A percentile compares a stretch with the other conserved stretches of the same genome.
Conservation (phyloP, 1,139 yeast species). For the Protomyces inouyei region DNA sequence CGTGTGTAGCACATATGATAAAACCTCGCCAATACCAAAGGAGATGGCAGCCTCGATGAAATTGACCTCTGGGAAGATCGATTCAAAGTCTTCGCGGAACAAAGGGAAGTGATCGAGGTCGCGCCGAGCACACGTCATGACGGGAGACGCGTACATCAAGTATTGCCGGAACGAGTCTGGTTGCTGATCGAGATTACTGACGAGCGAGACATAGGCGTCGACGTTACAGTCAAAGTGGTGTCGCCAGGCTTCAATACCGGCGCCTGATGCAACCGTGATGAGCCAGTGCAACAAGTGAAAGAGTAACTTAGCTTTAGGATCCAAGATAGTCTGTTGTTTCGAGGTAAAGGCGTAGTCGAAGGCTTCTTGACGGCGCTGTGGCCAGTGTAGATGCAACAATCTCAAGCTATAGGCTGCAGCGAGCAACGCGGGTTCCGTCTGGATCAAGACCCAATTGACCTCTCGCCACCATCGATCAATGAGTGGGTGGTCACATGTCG, state of each 20-base stretch:
- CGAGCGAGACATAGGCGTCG: neutral
- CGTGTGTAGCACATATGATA: neutral
- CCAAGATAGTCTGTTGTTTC: neutral
- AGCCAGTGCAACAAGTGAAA: neutral
- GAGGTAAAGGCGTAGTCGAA: neutral
- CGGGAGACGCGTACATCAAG: neutral
- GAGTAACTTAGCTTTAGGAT: neutral
- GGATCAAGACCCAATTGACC: neutral
- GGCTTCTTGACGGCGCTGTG: neutral
- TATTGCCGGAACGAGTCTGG: neutral
- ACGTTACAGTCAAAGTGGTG: neutral
- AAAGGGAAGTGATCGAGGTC: neutral
- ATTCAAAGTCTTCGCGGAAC: neutral
- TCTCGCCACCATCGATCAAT: neutral
- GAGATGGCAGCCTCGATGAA: neutral
- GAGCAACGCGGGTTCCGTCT: neutral
- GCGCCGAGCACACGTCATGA: neutral
- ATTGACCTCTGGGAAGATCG: neutral
- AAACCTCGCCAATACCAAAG: neutral
- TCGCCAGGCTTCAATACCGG: neutral
- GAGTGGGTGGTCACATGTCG: neutral
- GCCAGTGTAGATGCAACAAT: neutral
- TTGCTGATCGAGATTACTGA: neutral
- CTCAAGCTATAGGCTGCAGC: neutral
- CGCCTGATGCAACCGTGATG: neutral